Percentiles rank a stretch among this genome's conserved stretches.
Conservation (phyloP, 2,329 filamentous ascomycete species). For the Cadophora sp. region DNA sequence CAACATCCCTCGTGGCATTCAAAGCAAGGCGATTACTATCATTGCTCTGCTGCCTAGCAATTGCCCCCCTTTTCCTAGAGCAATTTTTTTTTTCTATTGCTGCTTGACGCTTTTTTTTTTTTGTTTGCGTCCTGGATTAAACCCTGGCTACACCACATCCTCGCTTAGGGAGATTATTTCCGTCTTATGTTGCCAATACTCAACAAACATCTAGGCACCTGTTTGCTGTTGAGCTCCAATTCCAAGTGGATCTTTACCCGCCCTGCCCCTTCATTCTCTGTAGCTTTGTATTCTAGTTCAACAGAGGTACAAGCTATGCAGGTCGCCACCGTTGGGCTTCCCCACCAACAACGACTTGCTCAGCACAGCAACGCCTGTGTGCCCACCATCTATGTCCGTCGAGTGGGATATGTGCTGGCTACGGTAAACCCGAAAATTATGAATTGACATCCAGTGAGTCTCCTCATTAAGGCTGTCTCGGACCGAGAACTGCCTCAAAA, state of each 20-base stretch:
- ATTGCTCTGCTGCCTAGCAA: not conserved
- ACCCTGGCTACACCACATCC: not conserved
- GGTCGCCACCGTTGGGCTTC: not conserved
- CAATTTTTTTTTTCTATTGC: too few relatives aligned
- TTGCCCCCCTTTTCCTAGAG: not conserved
- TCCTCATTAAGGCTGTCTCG: not conserved
- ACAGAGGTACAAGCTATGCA: not conserved
- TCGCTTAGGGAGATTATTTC: not conserved
- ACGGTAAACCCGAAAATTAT: not conserved
- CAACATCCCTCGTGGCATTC: not conserved
- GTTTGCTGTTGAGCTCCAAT: not conserved
- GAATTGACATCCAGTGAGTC: not conserved
- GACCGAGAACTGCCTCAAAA: not conserved
- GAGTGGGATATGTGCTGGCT: not conserved
- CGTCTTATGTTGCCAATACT: slow-evolving; percentile 10
- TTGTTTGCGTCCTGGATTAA: not conserved
- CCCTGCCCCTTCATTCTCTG: not conserved
- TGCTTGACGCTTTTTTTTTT: not conserved
- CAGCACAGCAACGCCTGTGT: not conserved
- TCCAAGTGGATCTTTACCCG: not conserved
- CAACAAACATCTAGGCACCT: not conserved
- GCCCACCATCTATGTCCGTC: not conserved
- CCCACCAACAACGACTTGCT: not conserved
- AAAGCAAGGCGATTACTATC: not conserved
- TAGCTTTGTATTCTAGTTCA: not conserved